Conservation (phyloP, 495 filamentous ascomycete genomes). For the Hyaloscypha bicolor region DNA sequence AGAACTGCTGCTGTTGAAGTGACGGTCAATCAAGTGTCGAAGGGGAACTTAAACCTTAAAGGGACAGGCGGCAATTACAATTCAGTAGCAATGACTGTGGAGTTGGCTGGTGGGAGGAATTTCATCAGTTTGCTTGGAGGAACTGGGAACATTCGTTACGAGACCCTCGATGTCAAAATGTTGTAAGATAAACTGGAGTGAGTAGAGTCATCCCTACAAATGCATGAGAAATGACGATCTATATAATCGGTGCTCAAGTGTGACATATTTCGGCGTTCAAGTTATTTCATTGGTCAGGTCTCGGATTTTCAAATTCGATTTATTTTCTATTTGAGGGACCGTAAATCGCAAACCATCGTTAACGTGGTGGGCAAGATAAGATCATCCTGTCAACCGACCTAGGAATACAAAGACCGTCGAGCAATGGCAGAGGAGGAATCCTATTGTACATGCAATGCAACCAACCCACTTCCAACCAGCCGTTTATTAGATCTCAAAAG, state of each 20-base stretch:
- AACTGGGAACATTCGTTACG: constrained; percentile 17
- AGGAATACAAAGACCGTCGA: neutral
- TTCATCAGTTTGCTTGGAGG: constrained; percentile 38
- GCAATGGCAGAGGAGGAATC: neutral
- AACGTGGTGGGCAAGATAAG: neutral
- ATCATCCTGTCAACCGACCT: neutral
- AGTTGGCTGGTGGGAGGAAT: constrained; percentile 35
- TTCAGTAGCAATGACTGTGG: constrained; percentile 21
- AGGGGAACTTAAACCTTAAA: constrained; percentile 20
- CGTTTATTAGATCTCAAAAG: neutral
- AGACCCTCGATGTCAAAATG: neutral
- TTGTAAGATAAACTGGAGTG: neutral
- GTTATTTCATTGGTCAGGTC: too few relatives aligned
- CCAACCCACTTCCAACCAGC: constrained; percentile 9
- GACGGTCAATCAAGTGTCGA: constrained; percentile 35
- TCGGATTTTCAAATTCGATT: neutral
- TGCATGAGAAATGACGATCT: neutral
- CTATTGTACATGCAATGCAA: constrained; percentile 22
- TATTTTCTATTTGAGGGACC: neutral
- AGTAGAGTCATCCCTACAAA: neutral
- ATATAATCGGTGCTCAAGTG: neutral
- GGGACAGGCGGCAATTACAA: constrained; percentile 31
- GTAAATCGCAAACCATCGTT: neutral
- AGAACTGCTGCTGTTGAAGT: constrained; percentile 27
- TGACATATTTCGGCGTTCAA: too few relatives aligned